Evolutionary conservation across 768 basidiomycete species (phyloP), one percentile per base, ranked within the genome.

Genomic region (Podaxis sp.): DNA sequence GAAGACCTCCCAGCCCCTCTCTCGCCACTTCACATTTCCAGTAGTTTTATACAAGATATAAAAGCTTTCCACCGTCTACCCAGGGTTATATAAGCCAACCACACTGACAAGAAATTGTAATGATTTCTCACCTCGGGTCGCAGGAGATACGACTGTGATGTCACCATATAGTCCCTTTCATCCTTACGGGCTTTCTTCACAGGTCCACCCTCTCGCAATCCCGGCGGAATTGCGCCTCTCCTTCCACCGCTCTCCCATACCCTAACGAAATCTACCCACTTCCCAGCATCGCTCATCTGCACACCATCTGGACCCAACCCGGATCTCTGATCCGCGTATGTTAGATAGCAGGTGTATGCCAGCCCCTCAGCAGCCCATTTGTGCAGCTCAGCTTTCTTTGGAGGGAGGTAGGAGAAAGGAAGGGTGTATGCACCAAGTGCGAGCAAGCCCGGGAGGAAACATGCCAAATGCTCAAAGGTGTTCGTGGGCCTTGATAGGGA

Each of bases 291-390:
- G 5, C 63, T 60, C 78, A 82, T 80, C 43, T 36, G 52, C 64
- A 80, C 77, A 65, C 77, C 76, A 60, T 91, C 89, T 2, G 88
- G 83, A 2, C 87, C 86, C 15, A 91, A 70, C 2, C 90, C 88
- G 2, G 82, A 78, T n/a, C 77, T 75, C 66, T 82, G 82, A 70
- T 91, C 89, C 1, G 80, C 81, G 69, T 90, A 91, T 49, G 81
- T 78, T 41, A 86, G 72, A 74, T 82, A 87, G 70, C 87, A 89
- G 11, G 83, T 84, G 66, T 83, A 78, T 27, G 84, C 84, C 17
- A 89, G 73, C 0, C 86, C 87, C 64, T 83, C 78, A 4, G 87
- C 87, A 8, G 85, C 87, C 81, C 84, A 87, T 59, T 68, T 65
- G 66, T 88, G 86, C 56, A 82, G 70, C 78, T 78, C 47, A 15